Conservation (phyloP, 1,284 basidiomycete species). For the Leccinum griseonigrum region DNA sequence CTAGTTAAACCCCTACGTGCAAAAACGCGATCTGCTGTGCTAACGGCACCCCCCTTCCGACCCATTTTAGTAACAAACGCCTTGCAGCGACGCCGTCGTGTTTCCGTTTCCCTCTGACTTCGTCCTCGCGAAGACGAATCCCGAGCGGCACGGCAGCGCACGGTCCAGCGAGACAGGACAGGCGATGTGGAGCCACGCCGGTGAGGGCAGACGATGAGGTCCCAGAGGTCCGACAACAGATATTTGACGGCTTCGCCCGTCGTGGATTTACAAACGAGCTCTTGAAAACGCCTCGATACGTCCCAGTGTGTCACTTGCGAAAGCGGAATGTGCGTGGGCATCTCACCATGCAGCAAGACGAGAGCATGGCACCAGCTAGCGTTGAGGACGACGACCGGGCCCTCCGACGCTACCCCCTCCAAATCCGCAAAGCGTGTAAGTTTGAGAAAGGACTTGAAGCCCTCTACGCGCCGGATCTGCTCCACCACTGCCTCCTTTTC, state of each 20-base stretch:
- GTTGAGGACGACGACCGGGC: slow-evolving; percentile 38
- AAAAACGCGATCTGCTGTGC: slow-evolving; percentile 27
- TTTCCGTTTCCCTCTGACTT: neutral
- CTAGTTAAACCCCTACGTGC: slow-evolving; percentile 24
- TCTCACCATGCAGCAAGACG: slow-evolving; percentile 17
- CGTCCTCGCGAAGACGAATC: slow-evolving; percentile 25
- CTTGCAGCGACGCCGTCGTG: slow-evolving; percentile 18
- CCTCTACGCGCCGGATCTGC: slow-evolving; percentile 27
- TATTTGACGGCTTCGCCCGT: slow-evolving; percentile 1
- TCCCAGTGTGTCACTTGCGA: slow-evolving; percentile 15
- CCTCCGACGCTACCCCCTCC: slow-evolving; percentile 28
- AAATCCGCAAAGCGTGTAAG: slow-evolving; percentile 26
- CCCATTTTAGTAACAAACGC: slow-evolving; percentile 19
- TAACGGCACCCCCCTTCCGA: slow-evolving; percentile 16
- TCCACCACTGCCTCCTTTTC: slow-evolving; percentile 23
- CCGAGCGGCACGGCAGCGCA: slow-evolving; percentile 22
- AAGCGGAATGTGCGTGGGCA: slow-evolving; percentile 21
- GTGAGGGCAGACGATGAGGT: slow-evolving; percentile 30
- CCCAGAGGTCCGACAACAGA: slow-evolving; percentile 34
- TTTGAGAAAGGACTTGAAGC: slow-evolving; percentile 30
- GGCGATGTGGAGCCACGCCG: slow-evolving; percentile 29
- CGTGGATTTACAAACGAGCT: slow-evolving; percentile 5
- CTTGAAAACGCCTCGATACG: slow-evolving; percentile 18
- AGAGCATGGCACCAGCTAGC: slow-evolving; percentile 30
- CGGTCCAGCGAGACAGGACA: slow-evolving; percentile 17